phyloP scores from a whole-genome alignment of 23 red algal species.

The Gracilaria vermiculophylla region DNA sequence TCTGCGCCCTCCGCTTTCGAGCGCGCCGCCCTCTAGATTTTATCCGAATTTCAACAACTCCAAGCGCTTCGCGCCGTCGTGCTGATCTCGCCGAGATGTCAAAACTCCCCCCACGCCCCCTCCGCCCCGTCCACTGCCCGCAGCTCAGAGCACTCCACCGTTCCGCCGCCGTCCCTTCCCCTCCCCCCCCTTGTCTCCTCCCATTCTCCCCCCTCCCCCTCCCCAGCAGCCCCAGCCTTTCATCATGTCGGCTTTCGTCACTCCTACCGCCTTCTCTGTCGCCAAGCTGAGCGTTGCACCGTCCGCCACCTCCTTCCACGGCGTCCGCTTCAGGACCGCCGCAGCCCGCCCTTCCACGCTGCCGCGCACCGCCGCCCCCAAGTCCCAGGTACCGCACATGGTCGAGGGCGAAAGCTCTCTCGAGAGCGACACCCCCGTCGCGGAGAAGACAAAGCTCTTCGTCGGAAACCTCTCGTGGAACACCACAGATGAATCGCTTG shows the following conservation, averaged over 20 bases:
- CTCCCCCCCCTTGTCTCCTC: background rate
- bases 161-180: background rate
- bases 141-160: background rate
- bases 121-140: background rate
- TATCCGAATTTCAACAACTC: too few relatives aligned
- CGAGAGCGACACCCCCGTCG: background rate
- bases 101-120: background rate
- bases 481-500: conserved; percentile 70
- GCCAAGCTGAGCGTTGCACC: background rate
- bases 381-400: background rate
- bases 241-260: conserved; percentile 6
- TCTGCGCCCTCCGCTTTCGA: too few relatives aligned
- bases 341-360: background rate
- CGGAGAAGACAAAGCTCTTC: conserved; percentile 80
- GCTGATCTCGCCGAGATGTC: background rate
- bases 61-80: too few relatives aligned
- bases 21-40: too few relatives aligned
- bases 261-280: background rate
- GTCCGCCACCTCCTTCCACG: background rate
- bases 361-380: background rate
- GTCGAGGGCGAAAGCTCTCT: background rate
- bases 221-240: background rate
- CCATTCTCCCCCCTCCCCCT: background rate
- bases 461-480: conserved; percentile 84
- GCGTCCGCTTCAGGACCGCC: background rate